Evolutionary conservation across 2,329 filamentous ascomycete species (phyloP), one percentile per base, ranked within the genome.

Genomic region (Thelonectria olida): DNA sequence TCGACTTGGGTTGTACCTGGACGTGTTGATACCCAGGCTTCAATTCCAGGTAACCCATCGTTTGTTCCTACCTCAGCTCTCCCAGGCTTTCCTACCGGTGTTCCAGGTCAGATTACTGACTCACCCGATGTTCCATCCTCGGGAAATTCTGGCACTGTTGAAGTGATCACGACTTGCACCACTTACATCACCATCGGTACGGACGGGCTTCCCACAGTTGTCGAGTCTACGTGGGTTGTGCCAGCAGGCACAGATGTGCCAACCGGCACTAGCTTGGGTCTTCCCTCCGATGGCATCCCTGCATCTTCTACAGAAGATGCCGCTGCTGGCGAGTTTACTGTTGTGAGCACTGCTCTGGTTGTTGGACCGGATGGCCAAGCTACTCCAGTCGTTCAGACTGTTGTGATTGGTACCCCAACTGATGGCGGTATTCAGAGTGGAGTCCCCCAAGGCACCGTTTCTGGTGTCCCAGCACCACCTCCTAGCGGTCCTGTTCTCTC

Each of bases 301-400:
- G 39, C 36, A 25, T 59, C 65, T 17, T 49, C 55, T 15, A 58
- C 59, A 12, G 60, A 63, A 15, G 63, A 52, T 56, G 65, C 55
- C 6, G 58, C 59, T 25, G 50, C 58, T 2, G 62, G 53, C 34
- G 42, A 63, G 4, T 61, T 71, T 54, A 74, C 74, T n/a, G 68
- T 68, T 2, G 63, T 72, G 57, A 72, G 75, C 42, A 78, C 76
- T 3, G 67, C 72, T 17, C 58, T 74, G 4, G 58, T 76, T 28
- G 55, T 77, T 13, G 76, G 76, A 10, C 64, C 72, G 5, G 69
- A 78, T 63, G 75, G 76, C 13, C 57, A 70, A 13, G 62, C 66
- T 2, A 77, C 76, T 13, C 66, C 76, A 22, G 67, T 73, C 25
- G 69, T 75, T 9, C 70, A 76, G 44, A 77, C 75, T 12, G 64